A percentile compares a stretch with the other conserved stretches of the same genome.
phyloP scores from a whole-genome alignment of 345 rosid species.

The Abelmoschus esculentus region DNA sequence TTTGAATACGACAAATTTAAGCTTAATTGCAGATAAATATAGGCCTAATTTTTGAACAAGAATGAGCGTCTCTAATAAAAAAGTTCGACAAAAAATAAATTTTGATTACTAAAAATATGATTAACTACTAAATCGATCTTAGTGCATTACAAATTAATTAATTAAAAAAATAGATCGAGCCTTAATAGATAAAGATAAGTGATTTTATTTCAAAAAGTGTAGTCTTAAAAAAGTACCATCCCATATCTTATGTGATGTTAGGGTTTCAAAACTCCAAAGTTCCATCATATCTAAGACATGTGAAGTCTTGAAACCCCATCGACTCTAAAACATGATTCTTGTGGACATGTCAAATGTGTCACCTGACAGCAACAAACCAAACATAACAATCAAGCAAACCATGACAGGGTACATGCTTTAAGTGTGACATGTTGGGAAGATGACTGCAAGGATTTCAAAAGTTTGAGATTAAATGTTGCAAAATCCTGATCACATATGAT shows the following conservation, averaged over 20 bases:
- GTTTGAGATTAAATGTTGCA: too few species aligned
- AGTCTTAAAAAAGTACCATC: not conserved
- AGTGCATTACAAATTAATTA: too few species aligned
- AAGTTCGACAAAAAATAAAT: too few species aligned
- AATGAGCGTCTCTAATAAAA: too few species aligned
- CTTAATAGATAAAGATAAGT: too few species aligned
- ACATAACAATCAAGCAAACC: not conserved
- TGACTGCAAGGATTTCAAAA: constrained; percentile 17
- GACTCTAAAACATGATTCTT: constrained; percentile 7
- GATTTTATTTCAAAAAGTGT: not conserved
- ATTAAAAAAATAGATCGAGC: too few species aligned
- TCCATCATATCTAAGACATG: constrained; percentile 7
- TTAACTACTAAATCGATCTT: too few species aligned
- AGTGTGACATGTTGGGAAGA: constrained; percentile 13
- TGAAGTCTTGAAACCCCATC: constrained; percentile 14
- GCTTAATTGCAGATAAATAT: too few species aligned
- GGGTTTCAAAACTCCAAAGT: not conserved
- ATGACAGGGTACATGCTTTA: constrained; percentile 15
- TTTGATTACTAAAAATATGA: too few species aligned
- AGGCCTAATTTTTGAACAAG: too few species aligned
- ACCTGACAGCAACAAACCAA: not conserved
- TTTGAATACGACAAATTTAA: too few species aligned
- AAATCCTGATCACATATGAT: not conserved
- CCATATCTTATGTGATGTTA: not conserved
- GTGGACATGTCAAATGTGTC: constrained; percentile 14